phyloP scores from a whole-genome alignment of 2,329 filamentous ascomycete genomes.

The Claviceps paspali region DNA sequence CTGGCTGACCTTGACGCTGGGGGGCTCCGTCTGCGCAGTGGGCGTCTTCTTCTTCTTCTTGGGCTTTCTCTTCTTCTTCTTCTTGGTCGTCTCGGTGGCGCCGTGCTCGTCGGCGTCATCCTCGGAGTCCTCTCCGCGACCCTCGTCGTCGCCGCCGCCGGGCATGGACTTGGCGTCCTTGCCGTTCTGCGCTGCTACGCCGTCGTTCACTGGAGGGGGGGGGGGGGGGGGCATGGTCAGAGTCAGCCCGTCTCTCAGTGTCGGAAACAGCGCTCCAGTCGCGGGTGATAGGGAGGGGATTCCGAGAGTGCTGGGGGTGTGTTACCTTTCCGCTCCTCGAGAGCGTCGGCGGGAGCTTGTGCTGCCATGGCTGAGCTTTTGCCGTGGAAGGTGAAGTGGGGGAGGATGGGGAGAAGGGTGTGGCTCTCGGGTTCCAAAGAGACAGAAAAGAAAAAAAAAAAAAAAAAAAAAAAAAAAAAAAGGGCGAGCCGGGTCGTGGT shows the following conservation, averaged over 20 bases:
- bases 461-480: no score
- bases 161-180: constrained; percentile 25
- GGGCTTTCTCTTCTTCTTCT: constrained; percentile 64
- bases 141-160: constrained; percentile 23
- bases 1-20: constrained; percentile 53
- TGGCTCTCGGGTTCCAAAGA: no score
- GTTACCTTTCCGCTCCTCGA: constrained; percentile 28
- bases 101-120: constrained; percentile 36
- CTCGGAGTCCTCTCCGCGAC: constrained; percentile 34
- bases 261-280: no score
- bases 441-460: neutral
- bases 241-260: no score
- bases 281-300: no score
- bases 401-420: no score
- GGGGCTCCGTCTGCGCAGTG: constrained; percentile 59
- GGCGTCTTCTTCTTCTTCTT: constrained; percentile 67
- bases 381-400: constrained; percentile 2
- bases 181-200: constrained; percentile 22
- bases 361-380: constrained; percentile 23
- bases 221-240: neutral
- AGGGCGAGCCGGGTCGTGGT: no score
- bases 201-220: constrained; percentile 21
- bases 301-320: no score
- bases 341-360: constrained; percentile 27
- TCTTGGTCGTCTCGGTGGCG: constrained; percentile 22